Conservation (phyloP, 2,329 filamentous ascomycete species). For the Fusarium coicis region DNA sequence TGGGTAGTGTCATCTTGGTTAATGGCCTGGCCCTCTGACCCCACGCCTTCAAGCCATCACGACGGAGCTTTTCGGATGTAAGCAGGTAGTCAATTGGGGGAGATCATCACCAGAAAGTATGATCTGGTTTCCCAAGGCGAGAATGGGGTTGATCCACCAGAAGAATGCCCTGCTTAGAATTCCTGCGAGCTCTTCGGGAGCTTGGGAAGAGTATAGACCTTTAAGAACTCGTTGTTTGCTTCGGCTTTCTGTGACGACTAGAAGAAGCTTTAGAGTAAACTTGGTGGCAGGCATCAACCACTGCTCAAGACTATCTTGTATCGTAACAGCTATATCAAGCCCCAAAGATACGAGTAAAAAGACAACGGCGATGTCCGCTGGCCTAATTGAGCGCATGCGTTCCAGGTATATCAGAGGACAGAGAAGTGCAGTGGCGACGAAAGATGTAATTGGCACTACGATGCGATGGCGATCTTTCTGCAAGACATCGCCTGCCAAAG, state of each 20-base stretch:
- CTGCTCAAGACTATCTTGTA: rapidly evolving
- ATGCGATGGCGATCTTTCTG: rapidly evolving
- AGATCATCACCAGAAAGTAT: not conserved
- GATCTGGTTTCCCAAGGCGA: not conserved
- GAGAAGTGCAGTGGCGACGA: not conserved
- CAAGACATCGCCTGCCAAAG: rapidly evolving
- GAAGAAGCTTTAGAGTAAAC: not conserved
- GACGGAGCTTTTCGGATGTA: not conserved
- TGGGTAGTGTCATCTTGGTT: not conserved
- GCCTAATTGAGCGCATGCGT: not conserved
- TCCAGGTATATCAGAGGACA: not conserved
- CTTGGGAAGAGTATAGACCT: not conserved
- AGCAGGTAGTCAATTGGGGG: not conserved
- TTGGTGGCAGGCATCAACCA: rapidly evolving
- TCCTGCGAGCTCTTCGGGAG: not conserved
- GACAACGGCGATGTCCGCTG: not conserved
- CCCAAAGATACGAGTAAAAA: not conserved
- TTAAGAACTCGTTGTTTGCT: not conserved
- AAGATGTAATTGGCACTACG: not conserved
- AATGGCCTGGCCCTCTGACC: not conserved
- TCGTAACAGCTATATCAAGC: not conserved
- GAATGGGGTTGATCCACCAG: not conserved
- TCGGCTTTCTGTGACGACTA: not conserved
- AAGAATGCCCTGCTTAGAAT: not conserved
- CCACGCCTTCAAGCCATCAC: not conserved